Conservation (phyloP, 441 rosid species). For the Populus hybrid region DNA sequence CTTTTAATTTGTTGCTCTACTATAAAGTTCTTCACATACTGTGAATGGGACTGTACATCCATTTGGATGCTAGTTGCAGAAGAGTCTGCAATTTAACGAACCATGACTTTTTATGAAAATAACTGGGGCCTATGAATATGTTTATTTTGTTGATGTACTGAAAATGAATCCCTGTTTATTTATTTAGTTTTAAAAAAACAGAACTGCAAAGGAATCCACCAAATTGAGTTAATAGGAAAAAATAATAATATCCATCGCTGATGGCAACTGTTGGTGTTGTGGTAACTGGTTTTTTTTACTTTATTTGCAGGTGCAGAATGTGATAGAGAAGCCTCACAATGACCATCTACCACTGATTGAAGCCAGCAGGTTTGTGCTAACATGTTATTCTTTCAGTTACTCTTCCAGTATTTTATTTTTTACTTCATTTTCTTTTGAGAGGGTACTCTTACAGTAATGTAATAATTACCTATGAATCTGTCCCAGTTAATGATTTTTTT, state of each 20-base stretch:
- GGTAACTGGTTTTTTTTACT: conserved; percentile 1
- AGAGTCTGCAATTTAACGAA: not conserved
- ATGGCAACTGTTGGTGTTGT: not conserved
- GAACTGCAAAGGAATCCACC: not conserved
- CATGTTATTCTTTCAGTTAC: not conserved
- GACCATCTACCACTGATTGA: conserved; percentile 89
- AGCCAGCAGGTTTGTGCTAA: conserved; percentile 75
- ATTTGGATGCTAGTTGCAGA: not conserved
- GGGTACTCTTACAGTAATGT: no score
- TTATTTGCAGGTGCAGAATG: conserved; percentile 75
- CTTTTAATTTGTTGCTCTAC: not conserved
- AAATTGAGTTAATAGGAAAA: not conserved
- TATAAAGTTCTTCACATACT: not conserved
- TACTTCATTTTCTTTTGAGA: no score
- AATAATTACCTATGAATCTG: no score
- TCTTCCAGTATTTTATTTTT: no score
- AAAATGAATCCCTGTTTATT: not conserved
- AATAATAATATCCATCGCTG: not conserved
- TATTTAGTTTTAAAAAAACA: not conserved
- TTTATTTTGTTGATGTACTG: not conserved
- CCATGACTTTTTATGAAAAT: not conserved
- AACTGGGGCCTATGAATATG: not conserved
- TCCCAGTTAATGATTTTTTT: no score
- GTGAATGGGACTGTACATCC: not conserved
- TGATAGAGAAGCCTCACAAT: conserved; percentile 93